These are phyloP conservation scores for Protostelium mycophagum DNA, from an alignment of 78 protist species.

Conservation along the genomic window DNA sequence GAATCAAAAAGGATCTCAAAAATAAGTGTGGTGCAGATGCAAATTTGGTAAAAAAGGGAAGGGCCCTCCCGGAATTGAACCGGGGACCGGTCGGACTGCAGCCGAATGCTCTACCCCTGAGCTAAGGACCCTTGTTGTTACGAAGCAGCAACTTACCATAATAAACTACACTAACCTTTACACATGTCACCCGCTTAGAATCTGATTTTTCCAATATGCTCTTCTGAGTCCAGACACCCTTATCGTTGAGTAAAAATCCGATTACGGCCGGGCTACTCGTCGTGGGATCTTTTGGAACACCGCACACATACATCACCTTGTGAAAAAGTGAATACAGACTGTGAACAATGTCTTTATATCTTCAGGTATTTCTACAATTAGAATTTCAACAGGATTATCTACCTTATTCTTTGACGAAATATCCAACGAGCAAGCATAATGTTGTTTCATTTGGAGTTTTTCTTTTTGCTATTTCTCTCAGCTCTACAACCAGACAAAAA, in stretches of 20 bases:
- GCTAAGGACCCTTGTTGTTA: background rate
- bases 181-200: background rate
- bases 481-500: background rate
- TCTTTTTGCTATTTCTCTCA: background rate
- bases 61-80: background rate
- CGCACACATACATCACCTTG: background rate
- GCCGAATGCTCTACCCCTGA: background rate
- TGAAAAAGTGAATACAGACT: background rate
- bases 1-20: background rate
- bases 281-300: background rate
- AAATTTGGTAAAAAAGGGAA: too few relatives aligned
- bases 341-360: too few relatives aligned
- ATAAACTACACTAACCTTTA: background rate
- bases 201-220: background rate
- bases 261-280: background rate
- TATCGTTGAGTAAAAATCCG: background rate
- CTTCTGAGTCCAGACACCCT: background rate
- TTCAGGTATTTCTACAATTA: too few relatives aligned
- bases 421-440: slow-evolving; percentile 9
- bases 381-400: background rate
- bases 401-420: background rate
- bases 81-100: background rate
- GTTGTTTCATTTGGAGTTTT: background rate
- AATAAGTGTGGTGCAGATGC: background rate
- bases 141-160: background rate